Evolutionary conservation across 345 rosid species (phyloP), one percentile per base, ranked within the genome.

Genomic region (Gossypium ekmanianum): DNA sequence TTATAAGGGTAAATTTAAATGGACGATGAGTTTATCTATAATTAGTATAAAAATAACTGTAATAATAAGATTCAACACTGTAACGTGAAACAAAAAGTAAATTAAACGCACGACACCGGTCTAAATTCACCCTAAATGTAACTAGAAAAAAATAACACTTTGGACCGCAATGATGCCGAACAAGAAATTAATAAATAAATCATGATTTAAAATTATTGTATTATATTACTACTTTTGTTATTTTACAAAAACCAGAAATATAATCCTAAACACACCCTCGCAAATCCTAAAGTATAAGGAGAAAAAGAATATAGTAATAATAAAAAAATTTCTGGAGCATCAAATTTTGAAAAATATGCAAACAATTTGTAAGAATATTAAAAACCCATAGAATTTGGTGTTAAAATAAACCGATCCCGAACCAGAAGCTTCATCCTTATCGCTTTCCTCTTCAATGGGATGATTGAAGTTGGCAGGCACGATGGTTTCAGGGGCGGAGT

Each of bases 401-500:
- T 64, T 68, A 3, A 87, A 71, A 61, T 84, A 68, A 76, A 69
- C 12, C 9, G 90, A 75, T 0, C 83, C 79, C 1, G 89, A 81
- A 74, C 82, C 79, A 2, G 89, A 81, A 74, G 69, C 81, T 45
- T 72, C 74, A 11, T 76, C 62, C 44, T 86, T 84, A 50, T 80
- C 85, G 5, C 81, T 78, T 3, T 77, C 79, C 3, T 79, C 78
- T 16, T 85, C 82, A 22, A 62, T 78, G 20, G 98, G 98, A 61
- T 93, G 79, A 68, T 87, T 80, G 41, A 93, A 90, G 80, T 85
- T 86, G 6, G 94, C 77, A 0, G 97, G 96, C 0, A 93, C 89
- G 2, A 86, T 78, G 2, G 97, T 91, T 10, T 93, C 98, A 2
- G 99, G 98, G 2, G 86, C 93, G 2, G 87, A 74, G 1, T 87